phyloP scores from a whole-genome alignment of 177 flowering plant species.

The Tripterygium wilfordii region DNA sequence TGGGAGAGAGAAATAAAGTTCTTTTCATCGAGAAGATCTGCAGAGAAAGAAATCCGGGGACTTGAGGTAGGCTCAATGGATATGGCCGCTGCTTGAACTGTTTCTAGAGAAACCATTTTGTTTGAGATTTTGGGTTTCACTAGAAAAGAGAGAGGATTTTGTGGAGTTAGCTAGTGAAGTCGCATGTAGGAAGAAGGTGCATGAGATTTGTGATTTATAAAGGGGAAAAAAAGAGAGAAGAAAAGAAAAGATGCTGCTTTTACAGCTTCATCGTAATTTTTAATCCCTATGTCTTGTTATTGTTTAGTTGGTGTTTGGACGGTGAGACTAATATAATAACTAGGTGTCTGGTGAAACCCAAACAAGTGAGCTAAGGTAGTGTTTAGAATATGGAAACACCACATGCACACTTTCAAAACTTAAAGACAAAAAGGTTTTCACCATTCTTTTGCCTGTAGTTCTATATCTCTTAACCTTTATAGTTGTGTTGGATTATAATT shows the following conservation, averaged over 20 bases:
- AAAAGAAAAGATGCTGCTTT: constrained; percentile 14
- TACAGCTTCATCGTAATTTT: background rate
- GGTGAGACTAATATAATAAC: constrained; percentile 32
- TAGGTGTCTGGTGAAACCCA: constrained; percentile 47
- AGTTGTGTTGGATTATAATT: too few species aligned
- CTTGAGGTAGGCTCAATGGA: constrained; percentile 35
- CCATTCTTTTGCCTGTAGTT: background rate
- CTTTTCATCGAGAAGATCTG: constrained; percentile 55
- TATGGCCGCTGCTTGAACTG: constrained; percentile 22
- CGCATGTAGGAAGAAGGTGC: background rate
- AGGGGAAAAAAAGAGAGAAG: too few species aligned
- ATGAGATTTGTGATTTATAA: constrained; percentile 22
- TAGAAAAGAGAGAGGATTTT: background rate
- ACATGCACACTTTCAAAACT: constrained; percentile 35
- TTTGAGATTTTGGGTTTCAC: constrained; percentile 1
- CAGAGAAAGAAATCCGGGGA: constrained; percentile 80
- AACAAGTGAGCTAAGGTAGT: constrained; percentile 34
- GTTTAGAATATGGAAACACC: constrained; percentile 31
- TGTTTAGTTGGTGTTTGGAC: constrained; percentile 9
- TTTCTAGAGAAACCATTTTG: constrained; percentile 38
- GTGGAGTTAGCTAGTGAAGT: background rate
- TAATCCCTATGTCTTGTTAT: constrained; percentile 5
- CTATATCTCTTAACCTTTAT: too few species aligned
- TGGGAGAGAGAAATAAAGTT: constrained; percentile 46
- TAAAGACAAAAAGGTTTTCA: constrained; percentile 14